Base-by-base conservation (phyloP, 1,284 basidiomycete species). In the Pseudozyma pruni region DNA sequence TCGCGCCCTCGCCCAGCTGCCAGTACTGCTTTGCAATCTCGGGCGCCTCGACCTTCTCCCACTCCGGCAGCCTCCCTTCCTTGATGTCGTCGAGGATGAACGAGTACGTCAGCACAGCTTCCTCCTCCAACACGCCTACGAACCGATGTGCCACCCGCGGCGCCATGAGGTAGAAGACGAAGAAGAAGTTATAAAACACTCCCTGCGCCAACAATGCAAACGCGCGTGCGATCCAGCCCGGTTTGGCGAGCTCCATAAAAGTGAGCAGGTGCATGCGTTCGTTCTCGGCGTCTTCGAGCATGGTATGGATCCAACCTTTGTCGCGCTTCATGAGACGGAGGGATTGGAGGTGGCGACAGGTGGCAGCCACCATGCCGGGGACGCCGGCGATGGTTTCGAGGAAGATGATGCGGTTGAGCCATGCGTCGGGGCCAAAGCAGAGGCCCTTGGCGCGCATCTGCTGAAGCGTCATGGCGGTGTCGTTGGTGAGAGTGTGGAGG, bases 91-190 rank as follows among this genome's bases (percentile, higher is more conserved):
- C 79, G 67, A 96, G 93, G 80, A 90, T 90, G 71, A 88, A 87
- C 7, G 93, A 91, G 83, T 74, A 64, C n/a, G 57, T 72, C 25
- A 64, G 23, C 6, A 95, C 92, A 4, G 94, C 94, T 83, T 98
- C 94, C 84, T 98, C 94, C 80, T 98, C 95, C 9, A 98, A 86
- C 78, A 92, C 86, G n/a, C 88, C 95, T 41, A 98, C 94, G 81
- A 98, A 98, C 29, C 95, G 91, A 83, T 98, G 95, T 67, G 91
- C 93, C 1, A 88, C 87, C 53, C 86, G 86, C 0, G 95, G 95
- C 0, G 91, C 90, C 44, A 94, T 72, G 53, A 94, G 82, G 82
- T 95, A 96, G 51, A 68, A 72, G 22, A 89, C 87, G 29, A 93
- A 81, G 86, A 76, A 63, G 61, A 71, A 60, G 56, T 59, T 74